Evolutionary conservation across 1,284 basidiomycete genomes (phyloP), one percentile per base, ranked within the genome.

Genomic region (Moesziomyces globuligerus): DNA sequence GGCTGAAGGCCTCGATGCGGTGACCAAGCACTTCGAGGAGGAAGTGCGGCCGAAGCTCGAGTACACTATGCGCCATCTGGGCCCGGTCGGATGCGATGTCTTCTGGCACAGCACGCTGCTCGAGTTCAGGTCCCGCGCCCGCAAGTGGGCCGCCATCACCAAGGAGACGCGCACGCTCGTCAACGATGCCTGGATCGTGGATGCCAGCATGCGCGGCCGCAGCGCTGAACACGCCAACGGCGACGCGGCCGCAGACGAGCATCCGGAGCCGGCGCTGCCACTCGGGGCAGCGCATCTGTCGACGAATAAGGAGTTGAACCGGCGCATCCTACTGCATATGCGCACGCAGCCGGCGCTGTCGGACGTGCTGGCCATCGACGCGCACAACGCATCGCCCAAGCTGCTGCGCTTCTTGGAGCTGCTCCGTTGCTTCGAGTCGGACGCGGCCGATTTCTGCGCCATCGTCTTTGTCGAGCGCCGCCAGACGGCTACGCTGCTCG

Each of bases 401-500:
- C 40, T 75, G 1, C 39, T 69, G 18, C 57, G 50, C 11, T 51
- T 78, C 1, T 24, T 78, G 43, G 54, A 78, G 21, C 42, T 68
- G 23, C 66, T 78, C 20, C 29, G 36, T 11, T 72, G 69, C 59
- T 73, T 67, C 34, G 49, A 47, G 13, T 34, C 43, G 9, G 47
- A 46, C 15, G 28, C 43, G 6, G 15, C 42, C 11, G 25, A 39
- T n/a, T 66, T 78, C 24, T 73, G 74, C 47, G 74, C 61, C 0
- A 78, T 78, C 51, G 58, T 76, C 49, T 78, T 78, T 57, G 72
- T 74, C 42, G 57, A 62, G 28, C 60, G 74, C 3, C 26, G 74
- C 17, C 61, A 67, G 44, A 73, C 76, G 11, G 76, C 72, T 8
- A 50, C 49, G 1, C 49, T 68, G 18, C 58, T 78, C 10, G 59